Conservation (phyloP, 2,329 filamentous ascomycete species). For the Cladophialophora exuberans region DNA sequence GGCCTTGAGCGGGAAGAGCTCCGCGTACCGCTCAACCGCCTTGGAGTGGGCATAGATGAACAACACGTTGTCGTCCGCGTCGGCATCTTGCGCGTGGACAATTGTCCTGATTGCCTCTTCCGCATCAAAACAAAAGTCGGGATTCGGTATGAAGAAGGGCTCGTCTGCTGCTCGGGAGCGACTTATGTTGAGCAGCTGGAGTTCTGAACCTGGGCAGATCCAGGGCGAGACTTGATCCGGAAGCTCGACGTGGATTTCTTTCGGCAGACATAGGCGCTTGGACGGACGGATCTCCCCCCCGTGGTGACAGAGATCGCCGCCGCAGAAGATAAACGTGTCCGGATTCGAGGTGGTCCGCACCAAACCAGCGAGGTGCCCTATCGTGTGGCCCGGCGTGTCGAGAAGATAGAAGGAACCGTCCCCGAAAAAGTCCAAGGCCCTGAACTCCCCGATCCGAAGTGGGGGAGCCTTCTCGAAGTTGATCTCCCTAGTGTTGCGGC, state of each 20-base stretch:
- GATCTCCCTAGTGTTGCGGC: too few relatives aligned
- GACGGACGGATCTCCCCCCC: conserved; percentile 27
- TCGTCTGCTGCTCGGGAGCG: not conserved
- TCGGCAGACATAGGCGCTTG: too few relatives aligned
- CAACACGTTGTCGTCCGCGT: not conserved
- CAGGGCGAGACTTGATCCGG: too few relatives aligned
- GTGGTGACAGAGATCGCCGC: conserved; percentile 39
- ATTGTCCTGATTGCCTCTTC: not conserved
- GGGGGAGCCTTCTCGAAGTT: too few relatives aligned
- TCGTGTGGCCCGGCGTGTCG: conserved; percentile 50
- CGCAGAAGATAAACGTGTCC: conserved; percentile 46
- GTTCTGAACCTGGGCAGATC: too few relatives aligned
- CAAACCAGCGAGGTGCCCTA: conserved; percentile 55
- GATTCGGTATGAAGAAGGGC: not conserved
- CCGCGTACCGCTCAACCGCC: conserved; percentile 27
- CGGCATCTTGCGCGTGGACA: not conserved
- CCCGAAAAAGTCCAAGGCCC: conserved; percentile 45
- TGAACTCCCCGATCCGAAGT: too few relatives aligned
- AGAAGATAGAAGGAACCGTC: conserved; percentile 45
- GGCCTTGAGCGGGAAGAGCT: conserved; percentile 31
- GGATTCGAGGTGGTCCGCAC: conserved; percentile 44
- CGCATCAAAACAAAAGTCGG: not conserved
- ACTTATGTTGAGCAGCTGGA: too few relatives aligned
- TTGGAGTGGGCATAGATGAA: conserved; percentile 31
- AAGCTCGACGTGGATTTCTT: too few relatives aligned